Evolutionary conservation across 768 basidiomycete species (phyloP).

Genomic region (Amanita fuliginea): DNA sequence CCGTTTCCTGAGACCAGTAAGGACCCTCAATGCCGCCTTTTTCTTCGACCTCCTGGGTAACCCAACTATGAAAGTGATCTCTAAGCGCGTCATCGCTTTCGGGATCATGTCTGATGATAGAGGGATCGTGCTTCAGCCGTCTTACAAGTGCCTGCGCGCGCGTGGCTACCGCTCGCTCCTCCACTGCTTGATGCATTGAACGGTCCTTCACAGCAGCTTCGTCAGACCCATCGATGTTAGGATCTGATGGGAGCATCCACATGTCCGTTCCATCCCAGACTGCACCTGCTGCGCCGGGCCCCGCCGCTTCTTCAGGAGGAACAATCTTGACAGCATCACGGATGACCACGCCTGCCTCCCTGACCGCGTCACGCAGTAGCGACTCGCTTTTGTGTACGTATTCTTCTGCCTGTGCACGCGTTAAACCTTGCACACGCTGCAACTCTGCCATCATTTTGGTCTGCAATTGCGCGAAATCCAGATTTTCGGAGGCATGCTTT

Average conservation of each 20-base stretch:
- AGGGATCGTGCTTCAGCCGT: constrained; percentile 63
- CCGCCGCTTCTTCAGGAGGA: constrained; percentile 54
- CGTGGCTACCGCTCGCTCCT: constrained; percentile 50
- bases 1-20: constrained; percentile 43
- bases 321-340: constrained; percentile 89
- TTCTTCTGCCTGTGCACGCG: constrained; percentile 71
- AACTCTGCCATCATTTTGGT: constrained; percentile 54
- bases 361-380: constrained; percentile 55
- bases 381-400: constrained; percentile 70
- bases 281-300: constrained; percentile 21
- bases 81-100: constrained; percentile 44
- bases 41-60: constrained; percentile 35
- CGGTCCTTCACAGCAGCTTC: constrained; percentile 9
- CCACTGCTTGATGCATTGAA: constrained; percentile 24
- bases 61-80: constrained; percentile 50
- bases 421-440: constrained; percentile 65
- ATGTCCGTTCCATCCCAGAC: constrained; percentile 84
- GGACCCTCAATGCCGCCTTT: constrained; percentile 48
- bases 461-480: constrained; percentile 63
- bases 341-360: constrained; percentile 72
- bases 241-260: constrained; percentile 58
- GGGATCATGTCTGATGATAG: constrained; percentile 69
- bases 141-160: constrained; percentile 70
- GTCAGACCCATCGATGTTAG: constrained; percentile 11
- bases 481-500: constrained; percentile 46